Base-by-base conservation (phyloP, 1,284 basidiomycete species). In the Calocybe gambosa region DNA sequence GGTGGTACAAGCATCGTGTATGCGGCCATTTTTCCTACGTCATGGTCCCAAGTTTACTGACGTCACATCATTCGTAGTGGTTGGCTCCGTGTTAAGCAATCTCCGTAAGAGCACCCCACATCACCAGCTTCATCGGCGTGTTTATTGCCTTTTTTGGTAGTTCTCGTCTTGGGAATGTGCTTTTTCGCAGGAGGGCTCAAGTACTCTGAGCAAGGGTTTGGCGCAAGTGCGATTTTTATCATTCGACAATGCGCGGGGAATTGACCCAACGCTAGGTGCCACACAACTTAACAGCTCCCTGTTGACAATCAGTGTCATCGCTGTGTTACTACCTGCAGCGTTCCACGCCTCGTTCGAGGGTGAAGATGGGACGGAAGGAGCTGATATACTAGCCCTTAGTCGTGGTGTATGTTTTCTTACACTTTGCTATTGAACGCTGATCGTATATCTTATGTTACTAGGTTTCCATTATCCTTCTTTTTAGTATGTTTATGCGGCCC, bases 91-190 rank as follows among this genome's bases (percentile, higher is more conserved):
- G 50, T 69, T 91, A n/a, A 86, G 83, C 53, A 91, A 91, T 62
- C 63, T 89, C 43, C 65, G 85, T 88, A 67, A 62, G 68, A 55
- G 28, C 21, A 13, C n/a, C 40, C 21, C 37, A 21, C 18, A 33
- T 34, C 37, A 44, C 12, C 39, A 18, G 25, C 31, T 16, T 4
- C 21, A 5, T 10, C 20, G 15, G 12, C 29, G 42, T 40, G 29
- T 26, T 33, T 41, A 20, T n/a, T 43, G 28, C 29, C 39, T 36
- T 53, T 15, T 39, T 38, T 44, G 6, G 25, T 53, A 83, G 77
- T 92, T 28, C 78, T 93, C 43, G 89, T 93, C 5, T 74, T 92
- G 38, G 89, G 89, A 45, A 83, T 89, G 86, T 86, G 81, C 62
- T 79, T 86, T 70, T 82, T 85, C 59, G 80, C 78, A 21, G 85